Conservation (phyloP, 148 eudicot species). For the Dysphania ambrosioides region DNA sequence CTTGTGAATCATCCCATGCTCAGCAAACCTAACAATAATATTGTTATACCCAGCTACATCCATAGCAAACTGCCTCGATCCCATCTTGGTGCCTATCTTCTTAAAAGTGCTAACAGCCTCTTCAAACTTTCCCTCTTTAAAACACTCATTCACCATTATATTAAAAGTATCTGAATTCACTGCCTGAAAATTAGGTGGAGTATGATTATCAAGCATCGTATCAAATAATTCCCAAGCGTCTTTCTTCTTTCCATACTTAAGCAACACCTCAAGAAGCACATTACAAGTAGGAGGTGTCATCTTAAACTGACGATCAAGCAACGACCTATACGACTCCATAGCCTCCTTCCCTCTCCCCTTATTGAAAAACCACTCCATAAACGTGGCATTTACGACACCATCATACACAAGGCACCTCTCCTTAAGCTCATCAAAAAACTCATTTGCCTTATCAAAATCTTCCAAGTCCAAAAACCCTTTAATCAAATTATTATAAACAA, state of each 20-base stretch:
- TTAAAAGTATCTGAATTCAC: constrained; percentile 42
- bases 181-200: constrained; percentile 40
- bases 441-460: constrained; percentile 65
- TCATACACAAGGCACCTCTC: constrained; percentile 74
- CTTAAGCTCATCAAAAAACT: constrained; percentile 74
- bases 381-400: constrained; percentile 71
- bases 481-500: constrained; percentile 70
- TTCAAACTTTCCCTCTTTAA: too few relatives aligned
- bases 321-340: constrained; percentile 58
- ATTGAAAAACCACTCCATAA: constrained; percentile 78
- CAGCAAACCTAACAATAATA: constrained; percentile 56
- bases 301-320: constrained; percentile 51
- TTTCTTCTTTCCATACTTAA: constrained; percentile 47
- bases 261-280: constrained; percentile 61
- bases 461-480: too few relatives aligned
- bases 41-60: constrained; percentile 81
- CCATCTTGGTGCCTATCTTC: constrained; percentile 50
- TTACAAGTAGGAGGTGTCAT: constrained; percentile 79
- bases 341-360: constrained; percentile 67
- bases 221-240: constrained; percentile 43
- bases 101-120: constrained; percentile 61
- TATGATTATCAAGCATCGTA: constrained; percentile 40
- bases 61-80: constrained; percentile 76
- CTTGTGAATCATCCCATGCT: constrained; percentile 65
- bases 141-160: constrained; percentile 44